Evolutionary conservation across 2,329 filamentous ascomycete genomes (phyloP).

Genomic region (Colletotrichum cordylinicola): DNA sequence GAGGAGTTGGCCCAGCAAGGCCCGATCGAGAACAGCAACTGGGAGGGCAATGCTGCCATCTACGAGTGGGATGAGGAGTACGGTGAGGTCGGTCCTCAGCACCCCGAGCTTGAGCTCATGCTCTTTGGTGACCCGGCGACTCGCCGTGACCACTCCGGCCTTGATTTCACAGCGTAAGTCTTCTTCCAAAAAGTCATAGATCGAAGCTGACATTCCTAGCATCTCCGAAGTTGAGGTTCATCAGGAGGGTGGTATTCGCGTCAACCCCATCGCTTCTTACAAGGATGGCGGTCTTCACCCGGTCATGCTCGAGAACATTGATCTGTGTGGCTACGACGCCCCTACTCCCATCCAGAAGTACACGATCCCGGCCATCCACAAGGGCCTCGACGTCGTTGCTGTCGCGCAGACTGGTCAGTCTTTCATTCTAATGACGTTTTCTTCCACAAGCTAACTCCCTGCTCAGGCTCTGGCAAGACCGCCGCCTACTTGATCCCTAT

Average conservation of each 20-base stretch:
- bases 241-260: slow-evolving; percentile 61
- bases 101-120: slow-evolving; percentile 72
- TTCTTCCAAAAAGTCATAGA: not conserved
- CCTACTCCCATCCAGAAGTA: slow-evolving; percentile 92
- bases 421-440: not conserved
- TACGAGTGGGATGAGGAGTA: slow-evolving; percentile 89
- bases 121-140: slow-evolving; percentile 71
- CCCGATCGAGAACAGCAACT: slow-evolving; percentile 33
- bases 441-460: not conserved
- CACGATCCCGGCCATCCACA: slow-evolving; percentile 78
- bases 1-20: slow-evolving; percentile 30
- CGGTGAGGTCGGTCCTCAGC: slow-evolving; percentile 81
- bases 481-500: slow-evolving; percentile 91
- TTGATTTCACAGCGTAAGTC: slow-evolving; percentile 67
- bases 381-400: slow-evolving; percentile 82
- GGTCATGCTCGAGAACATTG: slow-evolving; percentile 78
- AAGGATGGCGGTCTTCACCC: slow-evolving; percentile 85
- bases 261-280: slow-evolving; percentile 64
- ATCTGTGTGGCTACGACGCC: slow-evolving; percentile 70
- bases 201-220: slow-evolving; percentile 42
- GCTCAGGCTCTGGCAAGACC: slow-evolving; percentile 90
- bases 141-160: slow-evolving; percentile 55
- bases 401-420: slow-evolving; percentile 88
- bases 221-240: slow-evolving; percentile 59
- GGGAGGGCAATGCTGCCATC: slow-evolving; percentile 63